Percentiles rank a stretch among this genome's conserved stretches.
These are phyloP conservation scores for Tuber calosporum DNA, from an alignment of 495 filamentous ascomycete species.

Conservation along the genomic window DNA sequence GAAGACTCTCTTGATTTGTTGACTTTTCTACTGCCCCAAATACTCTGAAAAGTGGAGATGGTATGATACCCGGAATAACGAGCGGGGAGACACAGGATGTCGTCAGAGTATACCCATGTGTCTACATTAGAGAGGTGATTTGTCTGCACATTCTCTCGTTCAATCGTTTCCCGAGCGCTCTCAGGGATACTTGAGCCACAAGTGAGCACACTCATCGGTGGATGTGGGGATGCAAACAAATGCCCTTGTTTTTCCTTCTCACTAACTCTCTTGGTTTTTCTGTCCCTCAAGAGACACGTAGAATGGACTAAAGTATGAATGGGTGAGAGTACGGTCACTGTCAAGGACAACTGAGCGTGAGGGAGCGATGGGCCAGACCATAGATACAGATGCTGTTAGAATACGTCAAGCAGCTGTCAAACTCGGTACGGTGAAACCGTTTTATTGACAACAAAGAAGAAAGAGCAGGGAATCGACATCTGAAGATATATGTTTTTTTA, in stretches of 20 bases:
- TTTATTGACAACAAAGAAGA: too few species aligned
- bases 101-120: too few species aligned
- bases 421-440: too few species aligned
- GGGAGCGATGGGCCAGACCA: background rate
- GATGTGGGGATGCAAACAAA: background rate
- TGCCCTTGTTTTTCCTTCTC: background rate
- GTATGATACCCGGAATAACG: background rate
- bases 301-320: background rate
- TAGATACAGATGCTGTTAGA: background rate
- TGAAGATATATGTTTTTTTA: too few species aligned
- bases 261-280: background rate
- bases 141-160: background rate
- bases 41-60: background rate
- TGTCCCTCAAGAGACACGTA: background rate
- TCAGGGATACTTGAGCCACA: background rate
- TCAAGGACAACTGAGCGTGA: background rate
- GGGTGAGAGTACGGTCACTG: background rate
- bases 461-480: too few species aligned
- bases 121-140: background rate
- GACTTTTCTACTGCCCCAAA: background rate
- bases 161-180: background rate
- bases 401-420: too few species aligned
- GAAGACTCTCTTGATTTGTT: background rate
- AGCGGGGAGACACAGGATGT: background rate
- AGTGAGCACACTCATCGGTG: background rate